Conservation (phyloP, 106 monocot species). For the Dendrobium chrysotoxum region DNA sequence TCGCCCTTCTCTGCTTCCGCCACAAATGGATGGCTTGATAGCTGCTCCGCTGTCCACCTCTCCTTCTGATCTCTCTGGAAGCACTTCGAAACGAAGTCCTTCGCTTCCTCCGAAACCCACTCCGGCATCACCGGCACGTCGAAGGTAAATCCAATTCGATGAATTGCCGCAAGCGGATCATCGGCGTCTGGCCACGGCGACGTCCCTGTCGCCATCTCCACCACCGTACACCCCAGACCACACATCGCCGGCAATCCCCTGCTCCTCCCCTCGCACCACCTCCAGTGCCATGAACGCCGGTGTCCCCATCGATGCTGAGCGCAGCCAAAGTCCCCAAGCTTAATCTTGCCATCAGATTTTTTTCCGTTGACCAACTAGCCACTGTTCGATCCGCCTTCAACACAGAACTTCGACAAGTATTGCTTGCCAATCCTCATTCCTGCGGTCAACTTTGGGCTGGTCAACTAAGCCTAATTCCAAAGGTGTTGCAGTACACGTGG, state of each 20-base stretch:
- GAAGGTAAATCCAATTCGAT: conserved; percentile 24
- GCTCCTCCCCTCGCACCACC: conserved; percentile 56
- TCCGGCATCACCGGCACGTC: conserved; percentile 33
- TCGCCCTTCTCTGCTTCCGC: not conserved
- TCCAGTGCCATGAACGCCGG: conserved; percentile 80
- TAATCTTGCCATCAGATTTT: conserved; percentile 9
- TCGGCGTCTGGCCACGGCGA: conserved; percentile 32
- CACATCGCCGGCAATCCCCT: conserved; percentile 44
- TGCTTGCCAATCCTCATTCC: no score
- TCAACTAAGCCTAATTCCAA: no score
- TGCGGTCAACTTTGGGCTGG: no score
- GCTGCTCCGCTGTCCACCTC: conserved; percentile 42
- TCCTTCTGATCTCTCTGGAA: conserved; percentile 29
- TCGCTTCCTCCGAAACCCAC: conserved; percentile 25
- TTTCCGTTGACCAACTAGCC: no score
- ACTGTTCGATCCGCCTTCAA: no score
- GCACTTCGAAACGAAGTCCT: conserved; percentile 57
- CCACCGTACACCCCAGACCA: conserved; percentile 66
- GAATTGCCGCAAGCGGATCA: not conserved
- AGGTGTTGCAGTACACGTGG: no score
- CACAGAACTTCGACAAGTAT: no score
- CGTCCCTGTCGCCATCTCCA: conserved; percentile 59
- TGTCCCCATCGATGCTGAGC: conserved; percentile 26
- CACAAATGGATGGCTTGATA: conserved; percentile 39
- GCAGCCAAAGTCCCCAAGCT: conserved; percentile 27